Percentiles rank a stretch among this genome's conserved stretches.
phyloP scores from a whole-genome alignment of 352 stramenopile species.

The Globisporangium parvum region DNA sequence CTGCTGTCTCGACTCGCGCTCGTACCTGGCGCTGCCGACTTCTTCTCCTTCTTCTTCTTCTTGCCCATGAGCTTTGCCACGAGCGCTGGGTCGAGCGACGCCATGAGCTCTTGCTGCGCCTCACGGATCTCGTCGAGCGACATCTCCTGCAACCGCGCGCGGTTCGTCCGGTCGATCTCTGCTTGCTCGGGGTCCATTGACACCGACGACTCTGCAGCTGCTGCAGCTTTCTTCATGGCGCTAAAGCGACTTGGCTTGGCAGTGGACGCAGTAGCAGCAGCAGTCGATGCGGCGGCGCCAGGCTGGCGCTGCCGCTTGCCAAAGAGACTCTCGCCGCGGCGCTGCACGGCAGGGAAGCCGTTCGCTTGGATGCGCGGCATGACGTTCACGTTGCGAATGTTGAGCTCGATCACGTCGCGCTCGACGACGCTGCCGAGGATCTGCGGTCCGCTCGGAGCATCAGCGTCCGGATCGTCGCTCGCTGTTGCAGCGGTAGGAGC shows the following conservation, averaged over 20 bases:
- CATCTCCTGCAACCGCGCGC: slow-evolving; percentile 49
- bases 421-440: slow-evolving; percentile 60
- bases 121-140: slow-evolving; percentile 59
- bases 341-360: slow-evolving; percentile 56
- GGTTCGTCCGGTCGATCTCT: slow-evolving; percentile 62
- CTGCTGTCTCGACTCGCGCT: too few species aligned
- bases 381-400: slow-evolving; percentile 28
- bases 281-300: not conserved
- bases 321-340: slow-evolving; percentile 66
- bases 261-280: not conserved
- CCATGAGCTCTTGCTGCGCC: slow-evolving; percentile 59
- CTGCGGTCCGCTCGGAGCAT: slow-evolving; percentile 19
- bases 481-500: slow-evolving; percentile 1
- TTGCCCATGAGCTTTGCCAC: slow-evolving; percentile 55
- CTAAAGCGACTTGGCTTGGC: slow-evolving; percentile 20
- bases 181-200: slow-evolving; percentile 25
- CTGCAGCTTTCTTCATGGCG: slow-evolving; percentile 14
- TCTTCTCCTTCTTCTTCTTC: slow-evolving; percentile 15
- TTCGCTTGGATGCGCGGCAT: slow-evolving; percentile 20
- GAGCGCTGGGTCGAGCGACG: slow-evolving; percentile 53
- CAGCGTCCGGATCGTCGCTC: slow-evolving; percentile 5
- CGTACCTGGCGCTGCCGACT: slow-evolving; percentile 8
- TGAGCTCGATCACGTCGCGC: slow-evolving; percentile 40
- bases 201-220: not conserved
- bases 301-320: slow-evolving; percentile 33